A percentile compares a stretch with the other conserved stretches of the same genome.
Evolutionary conservation across 768 basidiomycete genomes (phyloP).

Genomic region (Lepiota venenata): DNA sequence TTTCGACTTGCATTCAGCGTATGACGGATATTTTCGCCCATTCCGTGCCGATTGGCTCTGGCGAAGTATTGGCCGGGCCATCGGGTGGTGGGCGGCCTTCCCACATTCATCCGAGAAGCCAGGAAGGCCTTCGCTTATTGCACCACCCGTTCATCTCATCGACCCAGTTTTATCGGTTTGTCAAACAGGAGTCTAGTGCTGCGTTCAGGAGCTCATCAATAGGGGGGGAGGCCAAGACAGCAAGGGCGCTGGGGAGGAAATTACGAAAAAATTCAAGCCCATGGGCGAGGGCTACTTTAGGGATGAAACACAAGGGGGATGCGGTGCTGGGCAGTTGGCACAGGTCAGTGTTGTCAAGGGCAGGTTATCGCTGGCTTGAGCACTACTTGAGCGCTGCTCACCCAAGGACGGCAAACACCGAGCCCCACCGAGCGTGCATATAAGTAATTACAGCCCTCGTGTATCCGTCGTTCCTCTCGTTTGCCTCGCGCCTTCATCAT

Average conservation of each 20-base stretch:
- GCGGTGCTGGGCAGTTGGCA: slow-evolving; percentile 1
- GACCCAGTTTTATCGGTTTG: no score
- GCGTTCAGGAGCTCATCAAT: neutral
- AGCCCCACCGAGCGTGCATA: slow-evolving; percentile 7
- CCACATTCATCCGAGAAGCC: no score
- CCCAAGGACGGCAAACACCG: slow-evolving; percentile 15
- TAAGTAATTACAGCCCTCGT: slow-evolving; percentile 7
- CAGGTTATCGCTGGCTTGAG: slow-evolving; percentile 4
- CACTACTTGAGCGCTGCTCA: slow-evolving; percentile 7
- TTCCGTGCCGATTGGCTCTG: neutral
- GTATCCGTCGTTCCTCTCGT: slow-evolving; percentile 1
- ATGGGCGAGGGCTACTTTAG: no score
- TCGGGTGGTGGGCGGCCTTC: no score
- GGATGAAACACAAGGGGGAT: neutral
- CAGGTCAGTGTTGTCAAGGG: slow-evolving; percentile 4
- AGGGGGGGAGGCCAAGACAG: neutral
- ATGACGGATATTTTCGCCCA: neutral
- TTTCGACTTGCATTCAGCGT: neutral
- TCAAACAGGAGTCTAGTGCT: neutral
- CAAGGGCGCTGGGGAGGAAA: neutral
- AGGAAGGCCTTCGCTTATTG: no score
- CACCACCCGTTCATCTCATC: no score
- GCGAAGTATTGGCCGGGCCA: no score
- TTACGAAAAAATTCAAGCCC: neutral
- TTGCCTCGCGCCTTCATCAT: slow-evolving; percentile 32